Evolutionary conservation across 495 filamentous ascomycete species (phyloP), one percentile per base, ranked within the genome.

Genomic region (Penicillium lividum): DNA sequence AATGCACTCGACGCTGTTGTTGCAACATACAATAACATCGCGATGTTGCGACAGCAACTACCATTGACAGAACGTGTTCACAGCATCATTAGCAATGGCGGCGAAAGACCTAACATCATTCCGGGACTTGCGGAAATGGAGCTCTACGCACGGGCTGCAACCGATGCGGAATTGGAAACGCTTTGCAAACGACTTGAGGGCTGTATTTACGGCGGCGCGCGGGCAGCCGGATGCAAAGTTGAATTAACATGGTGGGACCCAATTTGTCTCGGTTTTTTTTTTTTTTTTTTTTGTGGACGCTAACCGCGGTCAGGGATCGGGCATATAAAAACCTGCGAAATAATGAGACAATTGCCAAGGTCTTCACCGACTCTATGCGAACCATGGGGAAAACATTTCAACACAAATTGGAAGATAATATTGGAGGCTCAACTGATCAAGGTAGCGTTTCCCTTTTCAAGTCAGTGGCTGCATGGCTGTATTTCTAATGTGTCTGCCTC

Each of bases 21-120:
- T 7, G n/a, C 29, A 28, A 42, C 56, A 34, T 59, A 63, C 28
- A 63, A 56, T 34, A 52, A 44, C 4, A 45, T 63, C 5, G 51
- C 52, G 4, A 45, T 31, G 7, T n/a, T 63, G n/a, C 25, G 61
- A 29, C 61, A 63, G 28, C 61, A 63, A 5, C 56, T 63, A 4
- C 49, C 40, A 7, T 53, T 53, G 3, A 33, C 47, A 22, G 48
- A 63, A 15, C 52, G 61, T 18, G 49, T 63, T 4, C 61, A 59
- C 43, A 47, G 61, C 11, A 49, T 75, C 29, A 84, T 86, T 53
- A 77, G 75, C 2, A 67, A 82, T 56, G 81, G 78, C 3, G 82
- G 82, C 0, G 60, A 72, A 13, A 72, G 75, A 4, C 71, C 82
- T 3, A 85, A 86, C 59, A 69, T 86, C 52, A 82, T 86, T 52